Evolutionary conservation across 495 filamentous ascomycete genomes (phyloP), one percentile per base, ranked within the genome.

Genomic region (Aspergillus egyptiacus): DNA sequence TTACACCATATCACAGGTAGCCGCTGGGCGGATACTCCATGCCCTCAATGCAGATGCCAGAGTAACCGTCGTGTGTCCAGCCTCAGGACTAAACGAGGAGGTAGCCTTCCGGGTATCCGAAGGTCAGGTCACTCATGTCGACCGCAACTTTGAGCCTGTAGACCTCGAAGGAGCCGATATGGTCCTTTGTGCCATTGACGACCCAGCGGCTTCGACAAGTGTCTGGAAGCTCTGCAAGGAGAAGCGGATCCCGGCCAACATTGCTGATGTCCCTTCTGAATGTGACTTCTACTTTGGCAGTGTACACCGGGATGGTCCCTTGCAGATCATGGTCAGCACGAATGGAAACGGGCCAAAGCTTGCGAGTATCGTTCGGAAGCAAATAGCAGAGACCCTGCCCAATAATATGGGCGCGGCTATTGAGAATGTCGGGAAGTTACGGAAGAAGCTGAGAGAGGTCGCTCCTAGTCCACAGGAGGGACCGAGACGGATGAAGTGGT

Each of bases 241-340:
- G 61, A 75, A 72, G 33, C 81, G 82, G 34, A 90, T 97, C 42
- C 81, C 90, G 1, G 89, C 88, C 28, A 98, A 98, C 65, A 94
- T 98, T 42, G 93, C 93, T 50, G 93, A 98, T 67, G 94, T 97
- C 1, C 94, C 94, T 0, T 78, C 89, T 0, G 93, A 97, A 65
- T 98, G 93, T 63, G 93, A 98, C 59, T 98, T 98, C 62, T 98
- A 96, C 68, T 98, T 98, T 65, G 93, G 93, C 37, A 90, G 85
- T 65, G 81, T 96, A 23, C 86, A 98, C 71, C 81, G 93, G 18
- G 94, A 97, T 66, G 93, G 93, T 0, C 94, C 93, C 8, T 66
- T 98, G 52, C 93, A 98, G 74, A 80, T 98, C 53, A 98, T 98
- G 93, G 90, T 98, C 39, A 90, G 85, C 64, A 98, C 93, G 9